Base-by-base conservation (phyloP, 2,329 filamentous ascomycete species). In the Pseudocercospora crystallina region DNA sequence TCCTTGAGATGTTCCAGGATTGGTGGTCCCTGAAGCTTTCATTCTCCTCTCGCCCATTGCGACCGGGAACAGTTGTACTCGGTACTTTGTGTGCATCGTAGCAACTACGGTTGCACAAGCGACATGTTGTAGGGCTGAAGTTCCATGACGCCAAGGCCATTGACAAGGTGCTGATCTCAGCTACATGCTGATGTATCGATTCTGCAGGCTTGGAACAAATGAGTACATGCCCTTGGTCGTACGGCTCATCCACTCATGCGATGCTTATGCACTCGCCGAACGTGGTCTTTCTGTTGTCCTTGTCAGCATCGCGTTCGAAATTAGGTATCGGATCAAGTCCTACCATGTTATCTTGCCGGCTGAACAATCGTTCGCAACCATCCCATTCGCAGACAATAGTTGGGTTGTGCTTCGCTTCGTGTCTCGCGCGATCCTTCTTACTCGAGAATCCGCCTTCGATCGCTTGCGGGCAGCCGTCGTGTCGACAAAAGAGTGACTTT, bases 321-420 rank as follows among this genome's bases (percentile, higher is more conserved):
- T 13, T 8, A 30, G 14, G 11, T 7, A 29, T 12, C 10, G 31
- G 4, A 14, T 15, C 36, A 26, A n/a, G 30, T 49, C 72, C 63
- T 67, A 78, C 75, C 81, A 84, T 84, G 56, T 84, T 84, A 62
- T 84, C 81, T 17, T 82, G 77, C 30, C 81, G 73, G 64, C 79
- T 82, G 63, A 84, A 84, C 2, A 84, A 71, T 41, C 80, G 69
- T 47, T 75, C 75, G 64, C 81, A 84, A 5, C 76, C 79, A 29
- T 76, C 72, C 76, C 77, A 82, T 56, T 82, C 78, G 59, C 81
- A 84, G 33, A 74, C 61, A 44, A 84, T 77, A n/a, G 74, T 76
- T 2, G 81, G 57, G 56, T 82, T 82, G 64, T 84, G 81, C 62
- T 82, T 83, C 37, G 81, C 80, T 64, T 84, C 81, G 56, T 84